A percentile compares a stretch with the other conserved stretches of the same genome.
Evolutionary conservation across 2,329 filamentous ascomycete species (phyloP).

Genomic region (Talaromyces sp.): DNA sequence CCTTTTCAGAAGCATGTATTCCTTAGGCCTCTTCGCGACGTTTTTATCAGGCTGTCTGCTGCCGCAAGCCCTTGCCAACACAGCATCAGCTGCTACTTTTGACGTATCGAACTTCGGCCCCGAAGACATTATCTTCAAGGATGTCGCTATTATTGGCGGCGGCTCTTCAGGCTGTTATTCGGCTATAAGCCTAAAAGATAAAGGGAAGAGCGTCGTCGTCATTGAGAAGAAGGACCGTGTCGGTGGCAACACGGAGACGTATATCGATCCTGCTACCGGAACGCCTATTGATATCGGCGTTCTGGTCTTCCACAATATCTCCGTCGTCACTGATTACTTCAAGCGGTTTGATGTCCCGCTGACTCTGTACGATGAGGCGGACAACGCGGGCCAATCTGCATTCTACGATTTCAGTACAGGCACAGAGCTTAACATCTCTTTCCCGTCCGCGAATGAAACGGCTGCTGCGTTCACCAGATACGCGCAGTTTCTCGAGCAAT

Average conservation of each 20-base stretch:
- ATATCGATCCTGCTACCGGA: constrained; percentile 19
- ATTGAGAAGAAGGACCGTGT: constrained; percentile 24
- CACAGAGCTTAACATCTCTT: constrained; percentile 13
- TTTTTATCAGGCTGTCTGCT: not conserved
- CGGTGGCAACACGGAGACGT: constrained; percentile 27
- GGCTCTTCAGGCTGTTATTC: constrained; percentile 28
- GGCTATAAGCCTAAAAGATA: constrained; percentile 24
- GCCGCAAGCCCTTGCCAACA: not conserved
- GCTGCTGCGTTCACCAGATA: constrained; percentile 16
- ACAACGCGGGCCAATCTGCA: constrained; percentile 16
- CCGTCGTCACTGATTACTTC: constrained; percentile 21
- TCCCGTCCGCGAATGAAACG: constrained; percentile 9
- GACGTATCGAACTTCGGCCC: not conserved
- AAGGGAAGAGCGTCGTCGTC: constrained; percentile 23
- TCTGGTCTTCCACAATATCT: constrained; percentile 21
- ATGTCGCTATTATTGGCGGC: constrained; percentile 29
- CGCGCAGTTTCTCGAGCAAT: constrained; percentile 18
- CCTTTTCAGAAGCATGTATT: not conserved
- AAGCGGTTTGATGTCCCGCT: not conserved
- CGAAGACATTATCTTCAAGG: constrained; percentile 16
- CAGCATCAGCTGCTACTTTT: not conserved
- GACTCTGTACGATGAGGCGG: not conserved
- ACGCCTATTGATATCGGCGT: constrained; percentile 28
- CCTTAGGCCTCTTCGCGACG: not conserved
- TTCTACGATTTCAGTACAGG: constrained; percentile 24